Percentiles rank a stretch among this genome's conserved stretches.
These are phyloP conservation scores for Aphanomyces astaci DNA, from an alignment of 352 stramenopile genomes.

Conservation along the genomic window DNA sequence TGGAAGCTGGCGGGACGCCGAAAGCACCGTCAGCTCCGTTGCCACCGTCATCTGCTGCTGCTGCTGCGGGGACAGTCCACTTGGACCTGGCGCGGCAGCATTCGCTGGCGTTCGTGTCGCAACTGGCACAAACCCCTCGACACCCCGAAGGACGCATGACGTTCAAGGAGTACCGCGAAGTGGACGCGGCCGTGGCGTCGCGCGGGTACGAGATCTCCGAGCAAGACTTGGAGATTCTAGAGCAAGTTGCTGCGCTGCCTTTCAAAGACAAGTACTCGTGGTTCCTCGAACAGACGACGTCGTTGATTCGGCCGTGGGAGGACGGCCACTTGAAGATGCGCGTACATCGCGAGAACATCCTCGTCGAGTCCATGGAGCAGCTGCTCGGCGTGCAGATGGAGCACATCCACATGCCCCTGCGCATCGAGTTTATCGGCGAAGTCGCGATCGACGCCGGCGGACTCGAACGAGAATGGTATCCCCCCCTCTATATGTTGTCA, in stretches of 20 bases:
- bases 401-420: constrained; percentile 79
- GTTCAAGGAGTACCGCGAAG: constrained; percentile 83
- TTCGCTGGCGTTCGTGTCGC: constrained; percentile 80
- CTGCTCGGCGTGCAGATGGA: constrained; percentile 77
- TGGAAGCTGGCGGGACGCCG: background rate
- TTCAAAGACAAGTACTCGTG: constrained; percentile 85
- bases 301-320: constrained; percentile 78
- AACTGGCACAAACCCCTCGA: constrained; percentile 68
- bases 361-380: constrained; percentile 82
- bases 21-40: background rate
- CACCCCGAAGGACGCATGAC: constrained; percentile 80
- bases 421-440: constrained; percentile 85
- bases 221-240: constrained; percentile 78
- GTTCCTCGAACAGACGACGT: constrained; percentile 77
- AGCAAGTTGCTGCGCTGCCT: constrained; percentile 71
- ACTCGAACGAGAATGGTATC: constrained; percentile 79
- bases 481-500: too few species aligned
- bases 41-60: background rate
- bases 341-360: constrained; percentile 74
- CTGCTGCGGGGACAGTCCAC: constrained; percentile 23
- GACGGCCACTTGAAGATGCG: constrained; percentile 81
- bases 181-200: constrained; percentile 74
- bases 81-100: constrained; percentile 73
- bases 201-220: constrained; percentile 83
- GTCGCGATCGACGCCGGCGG: constrained; percentile 85